Percentiles rank a stretch among this genome's conserved stretches.
Evolutionary conservation across 371 early-diverging fungal genomes (phyloP).

Genomic region (Mucor sp.): DNA sequence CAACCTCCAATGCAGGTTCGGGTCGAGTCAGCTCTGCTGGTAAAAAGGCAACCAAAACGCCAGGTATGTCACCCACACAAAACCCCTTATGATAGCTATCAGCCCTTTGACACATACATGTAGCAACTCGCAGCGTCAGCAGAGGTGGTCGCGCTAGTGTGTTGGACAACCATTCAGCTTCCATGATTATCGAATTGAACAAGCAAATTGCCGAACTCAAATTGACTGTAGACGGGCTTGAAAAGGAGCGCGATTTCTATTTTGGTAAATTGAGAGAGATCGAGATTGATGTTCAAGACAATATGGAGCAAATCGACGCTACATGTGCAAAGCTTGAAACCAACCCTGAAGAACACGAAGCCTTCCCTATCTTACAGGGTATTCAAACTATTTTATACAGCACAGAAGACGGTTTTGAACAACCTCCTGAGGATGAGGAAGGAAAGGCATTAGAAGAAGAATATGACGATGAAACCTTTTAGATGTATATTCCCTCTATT

Average conservation of each 20-base stretch:
- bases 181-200: constrained; percentile 66
- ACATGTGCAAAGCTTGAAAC: constrained; percentile 20
- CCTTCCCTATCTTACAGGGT: constrained; percentile 62
- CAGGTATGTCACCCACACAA: constrained; percentile 4
- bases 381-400: constrained; percentile 85
- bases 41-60: constrained; percentile 14
- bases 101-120: background rate
- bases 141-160: constrained; percentile 36
- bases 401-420: constrained; percentile 73
- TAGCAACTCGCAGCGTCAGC: constrained; percentile 26
- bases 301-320: constrained; percentile 50
- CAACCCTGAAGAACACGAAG: constrained; percentile 31
- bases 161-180: constrained; percentile 41
- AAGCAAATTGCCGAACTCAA: constrained; percentile 80
- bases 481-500: constrained; percentile 4
- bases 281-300: constrained; percentile 86
- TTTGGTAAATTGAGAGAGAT: constrained; percentile 91
- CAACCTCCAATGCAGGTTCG: background rate
- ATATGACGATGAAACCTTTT: constrained; percentile 25
- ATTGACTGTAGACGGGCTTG: constrained; percentile 83
- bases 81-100: too few relatives aligned
- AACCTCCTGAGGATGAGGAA: constrained; percentile 47
- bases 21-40: constrained; percentile 20
- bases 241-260: constrained; percentile 96
- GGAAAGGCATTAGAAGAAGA: constrained; percentile 14